Conservation (phyloP, 805 yeast genomes). For the Debaryomyces castellii region DNA sequence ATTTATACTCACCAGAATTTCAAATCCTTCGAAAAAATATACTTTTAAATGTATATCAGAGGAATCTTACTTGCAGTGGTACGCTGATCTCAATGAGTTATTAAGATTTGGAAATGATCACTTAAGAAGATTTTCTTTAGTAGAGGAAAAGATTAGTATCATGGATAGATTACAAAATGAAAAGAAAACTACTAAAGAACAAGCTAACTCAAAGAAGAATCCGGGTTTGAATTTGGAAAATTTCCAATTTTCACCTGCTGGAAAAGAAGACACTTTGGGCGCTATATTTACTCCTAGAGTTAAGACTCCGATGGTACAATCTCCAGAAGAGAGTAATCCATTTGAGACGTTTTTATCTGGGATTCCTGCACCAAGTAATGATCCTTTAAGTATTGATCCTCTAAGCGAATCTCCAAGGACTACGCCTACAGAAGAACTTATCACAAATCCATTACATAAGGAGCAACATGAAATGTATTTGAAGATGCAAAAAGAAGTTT, state of each 20-base stretch:
- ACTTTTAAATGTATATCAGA: conserved; percentile 46
- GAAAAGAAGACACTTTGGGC: conserved; percentile 16
- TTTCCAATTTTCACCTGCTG: background rate
- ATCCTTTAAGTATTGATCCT: background rate
- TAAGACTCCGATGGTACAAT: conserved; percentile 27
- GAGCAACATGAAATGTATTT: conserved; percentile 36
- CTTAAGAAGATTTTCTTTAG: conserved; percentile 49
- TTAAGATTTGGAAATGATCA: conserved; percentile 45
- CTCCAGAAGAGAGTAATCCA: conserved; percentile 33
- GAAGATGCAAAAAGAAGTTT: conserved; percentile 35
- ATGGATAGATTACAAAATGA: no score
- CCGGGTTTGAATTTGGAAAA: conserved; percentile 5
- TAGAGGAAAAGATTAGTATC: conserved; percentile 39
- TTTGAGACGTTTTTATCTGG: conserved; percentile 27
- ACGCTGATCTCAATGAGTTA: conserved; percentile 52
- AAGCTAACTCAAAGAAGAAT: background rate
- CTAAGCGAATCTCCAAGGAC: background rate
- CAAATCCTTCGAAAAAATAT: conserved; percentile 27
- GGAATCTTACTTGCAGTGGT: conserved; percentile 52
- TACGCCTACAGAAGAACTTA: conserved; percentile 8
- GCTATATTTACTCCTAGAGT: conserved; percentile 40
- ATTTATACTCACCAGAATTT: conserved; percentile 29
- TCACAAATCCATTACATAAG: conserved; percentile 12
- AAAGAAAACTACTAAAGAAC: background rate
- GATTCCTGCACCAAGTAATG: background rate